Evolutionary conservation across 768 basidiomycete species (phyloP), one percentile per base, ranked within the genome.

Genomic region (Termitomyces sp.): DNA sequence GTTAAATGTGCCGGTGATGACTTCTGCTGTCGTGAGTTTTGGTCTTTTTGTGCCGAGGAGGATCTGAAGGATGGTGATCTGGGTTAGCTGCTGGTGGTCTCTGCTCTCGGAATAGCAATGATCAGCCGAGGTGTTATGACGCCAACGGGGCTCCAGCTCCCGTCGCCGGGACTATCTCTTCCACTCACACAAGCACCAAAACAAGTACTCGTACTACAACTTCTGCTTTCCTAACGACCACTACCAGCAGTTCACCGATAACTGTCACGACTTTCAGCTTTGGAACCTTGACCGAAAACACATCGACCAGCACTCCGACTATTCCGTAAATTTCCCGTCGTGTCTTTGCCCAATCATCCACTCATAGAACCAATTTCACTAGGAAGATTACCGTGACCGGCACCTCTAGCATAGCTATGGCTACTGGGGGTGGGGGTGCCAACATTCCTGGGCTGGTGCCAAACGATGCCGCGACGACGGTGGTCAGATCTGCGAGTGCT

Each of bases 11-110:
- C 63, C n/a, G 58, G 58, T 12, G 61, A 64, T 41, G 55, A 59
- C 55, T 68, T 68, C 62, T 68, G 67, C 53, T 68, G 65, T 58
- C 67, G 65, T 66, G 58, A 47, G 65, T 63, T 5, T 31, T 24
- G 13, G 52, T 45, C 34, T 6, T 45, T 18, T 31, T 41, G 36
- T 34, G 12, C 6, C 8, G 49, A 34, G 20, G 20, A 51, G 15
- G 16, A 51, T 36, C 34, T 12, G 15, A 16, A 51, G 20, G 27
- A 44, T 6, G 4, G 3, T 30, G 8, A 8, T 48, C 16, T 15
- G 24, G 2, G 22, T n/a, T 27, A 67, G 66, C 63, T 41, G 50
- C 65, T 54, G 65, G 66, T 24, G 58, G 59, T 37, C 34, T 52
- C 1, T 63, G 62, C 34, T 47, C 31, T n/a, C 57, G 60, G 18